Percentiles rank a stretch among this genome's conserved stretches.
Evolutionary conservation across 106 monocot genomes (phyloP).

Genomic region (Allium fistulosum): DNA sequence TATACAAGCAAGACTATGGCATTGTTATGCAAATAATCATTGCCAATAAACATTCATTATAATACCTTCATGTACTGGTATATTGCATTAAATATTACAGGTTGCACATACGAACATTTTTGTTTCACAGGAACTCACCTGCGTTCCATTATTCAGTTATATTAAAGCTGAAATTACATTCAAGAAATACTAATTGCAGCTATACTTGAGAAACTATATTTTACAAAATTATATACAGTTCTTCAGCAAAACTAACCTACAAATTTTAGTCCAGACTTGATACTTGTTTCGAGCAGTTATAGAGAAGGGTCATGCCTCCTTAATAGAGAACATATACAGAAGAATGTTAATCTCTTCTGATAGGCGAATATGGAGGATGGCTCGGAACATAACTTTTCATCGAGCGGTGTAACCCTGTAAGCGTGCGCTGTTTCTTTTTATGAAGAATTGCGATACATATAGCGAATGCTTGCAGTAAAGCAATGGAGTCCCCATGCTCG

Average conservation of each 20-base stretch:
- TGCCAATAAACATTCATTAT: too few species aligned
- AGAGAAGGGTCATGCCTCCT: background rate
- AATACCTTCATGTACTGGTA: too few species aligned
- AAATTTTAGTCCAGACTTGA: background rate
- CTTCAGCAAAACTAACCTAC: background rate
- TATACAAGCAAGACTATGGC: too few species aligned
- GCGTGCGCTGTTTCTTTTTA: constrained; percentile 13
- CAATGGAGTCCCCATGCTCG: constrained; percentile 52
- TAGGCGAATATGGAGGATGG: constrained; percentile 54
- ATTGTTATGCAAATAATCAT: too few species aligned
- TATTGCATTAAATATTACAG: too few species aligned
- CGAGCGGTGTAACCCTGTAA: background rate
- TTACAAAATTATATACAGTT: background rate
- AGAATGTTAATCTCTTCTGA: constrained; percentile 41
- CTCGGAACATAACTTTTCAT: constrained; percentile 28
- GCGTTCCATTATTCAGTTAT: too few species aligned
- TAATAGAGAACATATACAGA: background rate
- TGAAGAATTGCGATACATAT: constrained; percentile 66
- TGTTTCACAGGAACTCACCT: too few species aligned
- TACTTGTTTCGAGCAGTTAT: background rate
- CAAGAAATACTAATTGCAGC: too few species aligned
- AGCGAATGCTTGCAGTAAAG: constrained; percentile 73
- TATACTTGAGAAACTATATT: too few species aligned
- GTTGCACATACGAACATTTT: too few species aligned
- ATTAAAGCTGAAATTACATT: too few species aligned